Evolutionary conservation across 768 basidiomycete genomes (phyloP), one percentile per base, ranked within the genome.

Genomic region (Chalciporus pseudorubinellus): DNA sequence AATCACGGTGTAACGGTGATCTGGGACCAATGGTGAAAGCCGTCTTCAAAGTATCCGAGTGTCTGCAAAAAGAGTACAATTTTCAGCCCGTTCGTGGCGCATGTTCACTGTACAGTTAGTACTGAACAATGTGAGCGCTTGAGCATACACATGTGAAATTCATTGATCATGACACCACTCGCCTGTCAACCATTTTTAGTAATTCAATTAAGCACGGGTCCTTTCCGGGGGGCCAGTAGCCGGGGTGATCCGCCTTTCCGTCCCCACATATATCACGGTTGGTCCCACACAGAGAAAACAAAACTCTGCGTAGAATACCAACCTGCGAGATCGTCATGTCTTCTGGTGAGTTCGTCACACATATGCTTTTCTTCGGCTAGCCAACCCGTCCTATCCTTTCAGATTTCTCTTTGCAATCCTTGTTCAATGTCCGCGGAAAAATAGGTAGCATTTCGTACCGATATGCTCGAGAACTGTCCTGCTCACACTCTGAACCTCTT

Each of bases 371-470:
- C 2, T 39, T 7, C 9, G 5, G 6, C 3, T 8, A 12, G 28
- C 22, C 41, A 16, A 48, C 41, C 14, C 8, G 34, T 16, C 14
- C 16, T 2, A 9, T n/a, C 14, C 38, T 31, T 18, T 0, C 46
- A 76, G 83, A 84, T 63, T 76, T 87, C 52, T 73, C 73, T 33
- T 63, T 80, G 16, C 64, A 75, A 21, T 76, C 78, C 3, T 66
- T 89, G 41, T 88, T 85, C 75, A 74, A 77, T 62, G 82, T 89
- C 53, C 76, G 76, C 66, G 85, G 80, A 56, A 88, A 87, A 70
- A 81, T 84, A 56, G 85, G 85, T 85, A 53, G 26, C 74, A 61
- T 29, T 51, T 19, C 39, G 29, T 43, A 24, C 28, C 26, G n/a
- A 3, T 26, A 1, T 26, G 14, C 6, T 12, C 3, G 21, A 14